Evolutionary conservation across 768 basidiomycete species (phyloP).

Genomic region (Mycena capillaripes): DNA sequence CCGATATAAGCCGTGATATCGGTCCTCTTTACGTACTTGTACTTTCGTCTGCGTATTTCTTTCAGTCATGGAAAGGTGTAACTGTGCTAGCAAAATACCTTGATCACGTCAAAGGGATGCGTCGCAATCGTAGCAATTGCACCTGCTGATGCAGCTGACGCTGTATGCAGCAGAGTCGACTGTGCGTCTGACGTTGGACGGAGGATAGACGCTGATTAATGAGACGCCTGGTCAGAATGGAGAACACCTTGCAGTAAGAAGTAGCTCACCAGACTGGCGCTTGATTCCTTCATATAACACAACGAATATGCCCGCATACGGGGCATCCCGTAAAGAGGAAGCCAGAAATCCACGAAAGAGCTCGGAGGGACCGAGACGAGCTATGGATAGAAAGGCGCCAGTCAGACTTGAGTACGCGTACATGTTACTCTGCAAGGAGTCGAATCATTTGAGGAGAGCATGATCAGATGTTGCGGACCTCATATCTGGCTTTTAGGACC

Average conservation of each 20-base stretch:
- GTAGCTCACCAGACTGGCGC: constrained; percentile 71
- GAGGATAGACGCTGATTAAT: constrained; percentile 55
- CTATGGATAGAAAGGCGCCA: constrained; percentile 70
- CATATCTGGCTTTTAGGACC: constrained; percentile 92
- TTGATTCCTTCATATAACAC: constrained; percentile 92
- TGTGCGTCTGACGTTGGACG: constrained; percentile 59
- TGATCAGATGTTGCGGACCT: constrained; percentile 63
- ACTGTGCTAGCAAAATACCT: constrained; percentile 61
- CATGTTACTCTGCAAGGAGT: constrained; percentile 74
- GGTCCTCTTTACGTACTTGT: constrained; percentile 86
- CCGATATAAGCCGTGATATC: constrained; percentile 78
- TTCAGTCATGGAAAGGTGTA: not conserved
- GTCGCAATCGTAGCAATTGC: constrained; percentile 88
- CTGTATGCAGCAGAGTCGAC: constrained; percentile 68
- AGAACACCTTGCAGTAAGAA: constrained; percentile 6
- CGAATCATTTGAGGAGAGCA: constrained; percentile 13
- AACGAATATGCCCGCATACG: constrained; percentile 92
- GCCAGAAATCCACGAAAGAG: constrained; percentile 89
- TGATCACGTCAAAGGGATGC: constrained; percentile 95
- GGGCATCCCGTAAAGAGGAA: constrained; percentile 93
- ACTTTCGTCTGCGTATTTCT: constrained; percentile 78
- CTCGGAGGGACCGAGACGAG: constrained; percentile 82
- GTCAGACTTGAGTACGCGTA: constrained; percentile 77
- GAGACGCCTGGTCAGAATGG: constrained; percentile 24
- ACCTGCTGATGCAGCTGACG: constrained; percentile 85